Evolutionary conservation across 768 basidiomycete species (phyloP).

Genomic region (Pleurotus citrinopileatus): DNA sequence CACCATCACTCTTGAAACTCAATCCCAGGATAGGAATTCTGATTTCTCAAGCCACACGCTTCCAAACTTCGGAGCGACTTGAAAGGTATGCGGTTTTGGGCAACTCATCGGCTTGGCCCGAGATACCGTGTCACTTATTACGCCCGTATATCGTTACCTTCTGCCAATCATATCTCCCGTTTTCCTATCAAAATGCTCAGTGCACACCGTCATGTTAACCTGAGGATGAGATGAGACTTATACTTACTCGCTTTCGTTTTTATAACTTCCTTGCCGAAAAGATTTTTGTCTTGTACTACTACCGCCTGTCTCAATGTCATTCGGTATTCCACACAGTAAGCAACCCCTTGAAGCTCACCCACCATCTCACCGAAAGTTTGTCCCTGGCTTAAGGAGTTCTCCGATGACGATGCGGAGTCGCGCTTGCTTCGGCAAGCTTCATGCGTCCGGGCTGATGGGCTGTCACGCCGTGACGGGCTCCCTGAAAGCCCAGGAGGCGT

Average conservation of each 20-base stretch:
- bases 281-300: no score
- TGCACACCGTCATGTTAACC: neutral
- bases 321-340: no score
- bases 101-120: slow-evolving; percentile 4
- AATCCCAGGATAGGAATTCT: neutral
- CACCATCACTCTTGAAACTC: no score
- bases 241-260: neutral
- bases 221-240: neutral
- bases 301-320: no score
- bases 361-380: no score
- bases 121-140: neutral
- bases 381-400: no score
- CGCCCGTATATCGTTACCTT: slow-evolving; percentile 5
- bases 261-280: neutral
- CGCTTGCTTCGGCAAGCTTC: no score
- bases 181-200: slow-evolving; percentile 3
- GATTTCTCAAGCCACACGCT: slow-evolving; percentile 2
- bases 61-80: neutral
- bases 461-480: no score
- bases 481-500: no score
- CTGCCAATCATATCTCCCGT: slow-evolving; percentile 3
- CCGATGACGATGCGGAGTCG: no score
- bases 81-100: slow-evolving; percentile 4
- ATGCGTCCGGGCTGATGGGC: no score
- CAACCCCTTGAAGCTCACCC: no score